phyloP scores from a whole-genome alignment of 2,329 filamentous ascomycete species.

The Ophioceras dolichostomum region DNA sequence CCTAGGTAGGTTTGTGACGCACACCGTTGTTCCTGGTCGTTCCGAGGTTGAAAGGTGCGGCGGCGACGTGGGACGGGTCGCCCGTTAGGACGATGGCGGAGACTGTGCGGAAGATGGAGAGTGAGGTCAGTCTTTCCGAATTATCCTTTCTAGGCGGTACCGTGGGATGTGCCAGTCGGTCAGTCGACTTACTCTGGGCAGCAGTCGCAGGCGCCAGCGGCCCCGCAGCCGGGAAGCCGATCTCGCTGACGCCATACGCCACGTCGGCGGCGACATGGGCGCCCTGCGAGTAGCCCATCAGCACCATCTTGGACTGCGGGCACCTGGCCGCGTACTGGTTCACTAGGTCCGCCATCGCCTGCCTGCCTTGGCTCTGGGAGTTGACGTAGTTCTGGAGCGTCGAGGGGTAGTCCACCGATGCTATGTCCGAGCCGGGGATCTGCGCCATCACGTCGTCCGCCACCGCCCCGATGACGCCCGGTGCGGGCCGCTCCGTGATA shows the following conservation, averaged over 20 bases:
- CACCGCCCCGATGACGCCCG: constrained; percentile 18
- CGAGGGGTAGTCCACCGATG: constrained; percentile 40
- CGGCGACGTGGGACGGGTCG: constrained; percentile 18
- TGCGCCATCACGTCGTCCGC: constrained; percentile 15
- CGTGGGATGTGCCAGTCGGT: no score
- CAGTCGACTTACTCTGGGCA: neutral
- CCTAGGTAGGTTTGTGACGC: no score
- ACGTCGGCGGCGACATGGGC: constrained; percentile 18
- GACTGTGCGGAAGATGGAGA: constrained; percentile 9
- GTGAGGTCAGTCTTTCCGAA: no score
- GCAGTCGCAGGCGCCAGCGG: constrained; percentile 4
- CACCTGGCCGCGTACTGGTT: constrained; percentile 45
- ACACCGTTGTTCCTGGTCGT: constrained; percentile 15
- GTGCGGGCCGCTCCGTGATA: constrained; percentile 17
- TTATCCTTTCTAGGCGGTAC: no score
- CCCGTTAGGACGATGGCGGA: constrained; percentile 22
- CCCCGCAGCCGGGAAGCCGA: constrained; percentile 7
- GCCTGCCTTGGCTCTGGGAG: constrained; percentile 43
- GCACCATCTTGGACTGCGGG: constrained; percentile 42
- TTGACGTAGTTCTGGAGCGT: constrained; percentile 45
- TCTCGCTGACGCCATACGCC: constrained; percentile 12
- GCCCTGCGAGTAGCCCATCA: constrained; percentile 50
- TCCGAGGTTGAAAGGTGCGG: constrained; percentile 16
- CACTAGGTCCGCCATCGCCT: constrained; percentile 34
- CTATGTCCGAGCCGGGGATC: constrained; percentile 18